Base-by-base conservation (phyloP, 306 rosid species). In the Prunus armeniaca region DNA sequence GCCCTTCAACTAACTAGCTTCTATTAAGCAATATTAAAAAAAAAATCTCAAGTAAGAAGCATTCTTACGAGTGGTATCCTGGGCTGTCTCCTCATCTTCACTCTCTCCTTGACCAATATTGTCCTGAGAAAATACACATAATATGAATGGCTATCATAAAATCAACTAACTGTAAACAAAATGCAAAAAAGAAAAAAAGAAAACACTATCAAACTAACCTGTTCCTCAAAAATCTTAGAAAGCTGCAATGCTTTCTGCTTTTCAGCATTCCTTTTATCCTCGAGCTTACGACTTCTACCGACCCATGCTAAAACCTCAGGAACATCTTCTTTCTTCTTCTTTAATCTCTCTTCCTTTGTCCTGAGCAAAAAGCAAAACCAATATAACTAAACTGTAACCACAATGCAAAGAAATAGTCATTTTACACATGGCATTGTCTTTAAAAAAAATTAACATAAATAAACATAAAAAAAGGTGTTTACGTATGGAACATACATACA, bases 191-290 rank as follows among this genome's bases (percentile, higher is more conserved):
- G 43, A 38, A 38, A 7, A 38, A 38, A 38, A 6, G 43, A 38
- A 78, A 81, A 62, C 27, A 66, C 17, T 19, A 47, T 1, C 34
- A 46, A 73, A 83, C 77, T 67, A 51, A 93, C 98, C 96, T 90
- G 99, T 85, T 95, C 99, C 87, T 89, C 97, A 71, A 95, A 92
- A 72, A 87, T 76, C 84, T 88, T 92, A 57, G 98, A 92, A 78
- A 88, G 93, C 87, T 88, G 95, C 85, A 85, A 46, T 64, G 89
- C 97, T 88, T 84, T 92, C 78, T 86, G 77, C 79, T 86, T 94
- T 81, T 89, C 90, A 72, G 77, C 76, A 75, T 66, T 82, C 80
- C 74, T 86, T 80, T 84, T 86, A 47, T 86, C 90, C 84, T 84
- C 91, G 12, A 95, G 46, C 82, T 95, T 95, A 69, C 97, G 97